Evolutionary conservation across 768 basidiomycete species (phyloP), one percentile per base, ranked within the genome.

Genomic region (Termitomyces sp.): DNA sequence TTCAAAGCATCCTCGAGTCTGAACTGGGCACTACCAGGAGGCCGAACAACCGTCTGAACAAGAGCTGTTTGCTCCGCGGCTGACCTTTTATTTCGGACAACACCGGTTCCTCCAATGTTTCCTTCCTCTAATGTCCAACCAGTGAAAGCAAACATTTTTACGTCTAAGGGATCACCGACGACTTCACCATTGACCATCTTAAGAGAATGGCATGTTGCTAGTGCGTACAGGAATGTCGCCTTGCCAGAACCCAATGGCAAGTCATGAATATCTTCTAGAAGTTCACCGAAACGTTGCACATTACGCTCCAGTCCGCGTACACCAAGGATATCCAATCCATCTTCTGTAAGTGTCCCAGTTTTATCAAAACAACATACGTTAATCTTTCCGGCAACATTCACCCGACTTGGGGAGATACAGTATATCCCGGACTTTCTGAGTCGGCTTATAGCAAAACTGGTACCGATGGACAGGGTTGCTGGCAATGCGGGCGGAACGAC

Each of bases 321-420:
- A 16, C 97, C 97, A 47, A 99, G 86, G 46, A 99, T 94, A 68
- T 99, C 97, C 50, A 99, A 79, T 0, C 96, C 97, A 62, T 99
- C 97, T 72, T 99, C 97, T 1, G 97, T 99, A 24, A 99, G 79
- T 9, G 97, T 99, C 8, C 97, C 97, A 1, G 97, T 99, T 75
- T 99, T 99, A 77, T 99, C 97, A 66, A 99, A 99, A 68, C 95
- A 98, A 65, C 94, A 94, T 10, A 98, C 88, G 63, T 98, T 98
- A 73, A 98, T 79, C 74, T 97, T 95, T 10, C 97, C 97, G 1
- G 86, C 92, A 47, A 99, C 84, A 65, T 99, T 99, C 65, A 99
- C 90, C 48, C 97, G 79, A 63, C 87, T 94, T 0, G 97, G 97
- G 0, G 97, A 94, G 60, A 98, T 98, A 70, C 97, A 99, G 76